phyloP scores from a whole-genome alignment of 1,284 basidiomycete species.

The Trametes polyzona region DNA sequence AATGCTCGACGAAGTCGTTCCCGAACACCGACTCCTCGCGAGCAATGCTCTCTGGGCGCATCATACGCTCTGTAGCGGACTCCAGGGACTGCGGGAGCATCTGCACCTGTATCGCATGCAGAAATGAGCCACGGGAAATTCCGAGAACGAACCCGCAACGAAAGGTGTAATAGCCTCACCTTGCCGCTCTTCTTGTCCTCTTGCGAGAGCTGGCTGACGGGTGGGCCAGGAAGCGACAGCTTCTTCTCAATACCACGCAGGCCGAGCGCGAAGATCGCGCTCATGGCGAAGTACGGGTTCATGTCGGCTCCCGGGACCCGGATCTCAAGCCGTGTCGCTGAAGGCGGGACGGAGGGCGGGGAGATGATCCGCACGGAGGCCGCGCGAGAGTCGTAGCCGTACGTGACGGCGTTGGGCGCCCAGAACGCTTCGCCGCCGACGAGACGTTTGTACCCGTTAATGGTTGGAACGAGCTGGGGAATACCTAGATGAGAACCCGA shows the following conservation, averaged over 20 bases:
- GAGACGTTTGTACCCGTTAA: conserved; percentile 98
- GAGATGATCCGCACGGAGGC: conserved; percentile 92
- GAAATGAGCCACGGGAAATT: not conserved
- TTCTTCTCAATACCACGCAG: conserved; percentile 86
- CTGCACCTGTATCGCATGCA: conserved; percentile 51
- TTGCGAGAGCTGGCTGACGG: conserved; percentile 62
- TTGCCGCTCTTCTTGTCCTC: conserved; percentile 62
- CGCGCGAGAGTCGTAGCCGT: conserved; percentile 93
- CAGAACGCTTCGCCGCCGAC: conserved; percentile 94
- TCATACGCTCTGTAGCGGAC: conserved; percentile 80
- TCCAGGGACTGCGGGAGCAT: conserved; percentile 82
- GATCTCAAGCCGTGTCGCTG: conserved; percentile 88
- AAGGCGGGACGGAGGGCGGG: conserved; percentile 80
- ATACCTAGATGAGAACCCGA: not conserved
- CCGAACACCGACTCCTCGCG: conserved; percentile 79
- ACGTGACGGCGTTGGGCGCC: conserved; percentile 93
- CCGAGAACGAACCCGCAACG: not conserved
- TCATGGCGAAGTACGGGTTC: conserved; percentile 89
- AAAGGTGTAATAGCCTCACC: conserved; percentile 36
- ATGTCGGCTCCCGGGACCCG: conserved; percentile 97
- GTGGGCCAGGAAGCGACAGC: conserved; percentile 69
- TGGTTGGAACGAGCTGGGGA: conserved; percentile 84
- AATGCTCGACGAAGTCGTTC: conserved; percentile 91
- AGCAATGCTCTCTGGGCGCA: conserved; percentile 77
- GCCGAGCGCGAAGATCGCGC: conserved; percentile 87